Base-by-base conservation (phyloP, 1,139 yeast species). In the Geotrichum armillariae region DNA sequence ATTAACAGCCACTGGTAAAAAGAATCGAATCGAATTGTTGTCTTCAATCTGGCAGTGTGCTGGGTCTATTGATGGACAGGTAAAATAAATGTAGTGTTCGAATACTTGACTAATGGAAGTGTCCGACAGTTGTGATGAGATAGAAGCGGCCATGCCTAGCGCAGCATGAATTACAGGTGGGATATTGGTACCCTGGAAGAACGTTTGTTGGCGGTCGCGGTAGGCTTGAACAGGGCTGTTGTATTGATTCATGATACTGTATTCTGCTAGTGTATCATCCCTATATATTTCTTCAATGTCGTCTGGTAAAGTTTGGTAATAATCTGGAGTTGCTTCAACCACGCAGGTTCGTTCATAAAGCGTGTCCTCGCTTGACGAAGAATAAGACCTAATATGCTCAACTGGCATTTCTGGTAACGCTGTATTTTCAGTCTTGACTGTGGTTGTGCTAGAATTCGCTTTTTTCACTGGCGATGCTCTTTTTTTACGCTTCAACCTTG, bases 41-140 rank as follows among this genome's bases (percentile, higher is more conserved):
- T 21, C 11, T 9, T 20, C 16, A 4, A 48, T 33, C 9, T 32
- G 11, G 23, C 31, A 21, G 25, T 40, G 47, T 17, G 25, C 40
- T 4, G 52, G 47, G 22, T 48, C 47, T 9, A 48, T 23, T 4
- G 48, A 43, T 11, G 52, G 48, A 18, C 52, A 48, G 7, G 52
- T 43, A 23, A 42, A 48, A 8, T 41, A 37, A 14, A 48, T 22
- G 31, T 41, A 48, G 16, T 48, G 52, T 11, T 48, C 32, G 29
- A 48, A 48, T 6, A 48, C 32, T 18, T 22, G 20, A 27, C 14
- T 3, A 4, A 43, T 45, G 11, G 38, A 17, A 4, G 52, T 44
- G 36, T 48, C 45, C 1, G 48, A 31, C 2, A 48, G 41, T 9
- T 33, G 22, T 3, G 14, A 14, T 11, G 45, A 38, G 14, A 43